Conservation (phyloP, 768 basidiomycete species). For the Mycena olivaceomarginata region DNA sequence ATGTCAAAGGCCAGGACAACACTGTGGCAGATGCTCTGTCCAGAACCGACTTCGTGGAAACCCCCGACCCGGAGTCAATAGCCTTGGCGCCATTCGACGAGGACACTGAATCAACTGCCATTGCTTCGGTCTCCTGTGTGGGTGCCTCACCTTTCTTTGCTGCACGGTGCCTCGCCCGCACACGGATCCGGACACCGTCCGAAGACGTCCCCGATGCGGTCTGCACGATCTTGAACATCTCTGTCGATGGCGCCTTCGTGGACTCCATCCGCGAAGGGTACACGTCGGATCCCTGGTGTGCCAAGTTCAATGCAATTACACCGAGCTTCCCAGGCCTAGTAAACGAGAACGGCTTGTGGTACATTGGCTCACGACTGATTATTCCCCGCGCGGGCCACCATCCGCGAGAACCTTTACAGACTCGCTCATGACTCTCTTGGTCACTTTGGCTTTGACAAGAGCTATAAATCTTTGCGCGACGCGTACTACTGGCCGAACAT, state of each 20-base stretch:
- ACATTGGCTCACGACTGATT: constrained; percentile 45
- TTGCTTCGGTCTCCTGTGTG: neutral
- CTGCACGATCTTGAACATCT: neutral
- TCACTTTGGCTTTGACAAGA: constrained; percentile 58
- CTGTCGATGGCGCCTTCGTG: neutral
- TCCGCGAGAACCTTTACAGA: constrained; percentile 47
- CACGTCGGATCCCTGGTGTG: constrained; percentile 30
- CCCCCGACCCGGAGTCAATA: neutral
- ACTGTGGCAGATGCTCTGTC: neutral
- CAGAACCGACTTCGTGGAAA: neutral
- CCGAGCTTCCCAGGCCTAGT: neutral
- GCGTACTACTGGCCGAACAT: constrained; percentile 60
- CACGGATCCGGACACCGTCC: neutral
- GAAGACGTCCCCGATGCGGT: neutral
- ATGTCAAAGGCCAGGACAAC: neutral
- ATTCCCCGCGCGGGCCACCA: constrained; percentile 47
- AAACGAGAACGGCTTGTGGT: constrained; percentile 46
- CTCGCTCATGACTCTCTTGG: constrained; percentile 54
- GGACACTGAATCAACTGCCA: neutral
- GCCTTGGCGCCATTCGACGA: neutral
- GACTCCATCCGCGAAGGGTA: constrained; percentile 24
- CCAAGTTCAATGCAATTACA: constrained; percentile 9
- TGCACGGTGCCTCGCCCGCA: neutral
- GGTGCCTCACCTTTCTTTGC: neutral
- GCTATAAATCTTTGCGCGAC: constrained; percentile 46